These are phyloP conservation scores for Huntiella bhutanensis DNA, from an alignment of 2,329 filamentous ascomycete species.

Conservation along the genomic window DNA sequence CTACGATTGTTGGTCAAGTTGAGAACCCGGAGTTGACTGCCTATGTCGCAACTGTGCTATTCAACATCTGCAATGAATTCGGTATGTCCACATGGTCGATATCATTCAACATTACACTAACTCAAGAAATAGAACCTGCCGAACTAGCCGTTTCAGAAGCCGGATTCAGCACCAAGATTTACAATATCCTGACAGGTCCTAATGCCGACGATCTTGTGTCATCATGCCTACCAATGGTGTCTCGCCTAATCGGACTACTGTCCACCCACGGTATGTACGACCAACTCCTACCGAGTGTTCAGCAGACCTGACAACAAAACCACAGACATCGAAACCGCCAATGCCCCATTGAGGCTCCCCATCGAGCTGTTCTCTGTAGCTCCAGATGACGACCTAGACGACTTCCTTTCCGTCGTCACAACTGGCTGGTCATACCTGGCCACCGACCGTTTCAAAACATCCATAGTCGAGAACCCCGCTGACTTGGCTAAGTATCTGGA, in stretches of 20 bases:
- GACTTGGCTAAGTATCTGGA: conserved; percentile 13
- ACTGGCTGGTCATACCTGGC: conserved; percentile 38
- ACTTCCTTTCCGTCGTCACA: conserved; percentile 32
- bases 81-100: conserved; percentile 23
- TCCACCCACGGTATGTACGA: conserved; percentile 26
- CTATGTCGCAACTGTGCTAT: conserved; percentile 39
- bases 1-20: conserved; percentile 29
- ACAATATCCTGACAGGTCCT: conserved; percentile 29
- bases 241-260: conserved; percentile 35
- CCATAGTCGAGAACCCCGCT: conserved; percentile 23
- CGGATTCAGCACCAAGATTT: conserved; percentile 28
- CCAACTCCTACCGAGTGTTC: background rate
- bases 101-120: conserved; percentile 11
- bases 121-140: conserved; percentile 28
- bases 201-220: conserved; percentile 22
- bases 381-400: conserved; percentile 29
- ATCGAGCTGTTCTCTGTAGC: conserved; percentile 32
- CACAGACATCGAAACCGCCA: conserved; percentile 24
- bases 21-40: conserved; percentile 27
- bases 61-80: conserved; percentile 45
- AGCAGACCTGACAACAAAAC: background rate
- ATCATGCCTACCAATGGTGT: conserved; percentile 20
- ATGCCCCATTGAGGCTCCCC: conserved; percentile 28
- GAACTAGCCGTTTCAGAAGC: conserved; percentile 36
- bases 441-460: conserved; percentile 30